Evolutionary conservation across 225 moss, liverwort and hornwort genomes (phyloP).

Genomic region (Physcomitrellopsis africana): DNA sequence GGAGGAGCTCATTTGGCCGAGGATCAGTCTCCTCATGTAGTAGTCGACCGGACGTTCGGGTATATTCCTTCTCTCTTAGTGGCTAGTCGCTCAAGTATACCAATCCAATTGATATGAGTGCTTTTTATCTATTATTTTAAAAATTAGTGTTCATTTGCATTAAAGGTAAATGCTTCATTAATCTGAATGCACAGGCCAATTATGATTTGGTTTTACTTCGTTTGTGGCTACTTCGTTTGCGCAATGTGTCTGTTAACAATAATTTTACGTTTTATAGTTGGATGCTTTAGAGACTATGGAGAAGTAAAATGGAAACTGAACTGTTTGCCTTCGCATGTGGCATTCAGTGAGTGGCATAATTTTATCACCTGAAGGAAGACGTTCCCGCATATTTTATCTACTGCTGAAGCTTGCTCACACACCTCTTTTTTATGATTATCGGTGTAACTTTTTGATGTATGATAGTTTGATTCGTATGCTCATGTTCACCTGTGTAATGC

Average conservation of each 20-base stretch:
- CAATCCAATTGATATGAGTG: background rate
- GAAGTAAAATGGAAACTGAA: too few relatives aligned
- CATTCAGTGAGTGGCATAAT: background rate
- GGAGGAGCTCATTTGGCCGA: slow-evolving; percentile 44
- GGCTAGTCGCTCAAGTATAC: too few relatives aligned
- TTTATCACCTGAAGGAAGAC: background rate
- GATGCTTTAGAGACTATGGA: too few relatives aligned
- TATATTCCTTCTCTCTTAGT: slow-evolving; percentile 3
- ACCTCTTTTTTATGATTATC: background rate
- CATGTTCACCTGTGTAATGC: slow-evolving; percentile 22
- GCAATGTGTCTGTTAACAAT: too few relatives aligned
- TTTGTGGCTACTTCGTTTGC: too few relatives aligned
- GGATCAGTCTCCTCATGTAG: slow-evolving; percentile 12
- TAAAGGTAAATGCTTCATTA: too few relatives aligned
- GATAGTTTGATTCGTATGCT: background rate
- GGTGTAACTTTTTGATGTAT: background rate
- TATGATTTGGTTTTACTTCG: too few relatives aligned
- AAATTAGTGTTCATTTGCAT: background rate
- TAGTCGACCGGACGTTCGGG: slow-evolving; percentile 36
- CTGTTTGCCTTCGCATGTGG: background rate
- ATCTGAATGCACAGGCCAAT: too few relatives aligned
- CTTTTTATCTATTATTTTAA: background rate
- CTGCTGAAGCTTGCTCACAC: background rate
- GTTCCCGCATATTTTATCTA: background rate
- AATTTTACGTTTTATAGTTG: too few relatives aligned